Evolutionary conservation across 1,284 basidiomycete species (phyloP).

Genomic region (Heterobasidion parviporum): DNA sequence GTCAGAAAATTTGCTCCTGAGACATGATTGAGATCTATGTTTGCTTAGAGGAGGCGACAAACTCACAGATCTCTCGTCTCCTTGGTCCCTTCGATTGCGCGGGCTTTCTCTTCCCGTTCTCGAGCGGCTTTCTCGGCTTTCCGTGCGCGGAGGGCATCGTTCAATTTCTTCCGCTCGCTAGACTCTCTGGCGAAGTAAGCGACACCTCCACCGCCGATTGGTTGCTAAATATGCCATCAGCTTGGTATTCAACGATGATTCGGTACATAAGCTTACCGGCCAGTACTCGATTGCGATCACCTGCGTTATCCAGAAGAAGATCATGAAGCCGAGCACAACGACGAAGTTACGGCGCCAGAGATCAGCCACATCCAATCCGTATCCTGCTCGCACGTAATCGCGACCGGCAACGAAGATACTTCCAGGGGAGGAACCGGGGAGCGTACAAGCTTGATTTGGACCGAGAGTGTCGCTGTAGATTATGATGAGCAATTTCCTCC

Average conservation of each 20-base stretch:
- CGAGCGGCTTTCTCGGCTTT: constrained; percentile 31
- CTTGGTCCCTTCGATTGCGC: constrained; percentile 11
- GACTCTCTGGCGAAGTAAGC: constrained; percentile 67
- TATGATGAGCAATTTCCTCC: constrained; percentile 13
- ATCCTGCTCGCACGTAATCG: constrained; percentile 52
- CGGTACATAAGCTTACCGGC: constrained; percentile 35
- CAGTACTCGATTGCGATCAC: constrained; percentile 53
- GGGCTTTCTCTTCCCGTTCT: constrained; percentile 13
- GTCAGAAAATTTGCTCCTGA: constrained; percentile 16
- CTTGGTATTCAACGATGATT: neutral
- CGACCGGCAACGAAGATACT: constrained; percentile 40
- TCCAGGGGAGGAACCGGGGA: constrained; percentile 49
- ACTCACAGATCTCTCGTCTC: constrained; percentile 6
- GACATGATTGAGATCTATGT: neutral
- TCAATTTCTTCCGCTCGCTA: constrained; percentile 58
- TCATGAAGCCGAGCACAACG: constrained; percentile 52
- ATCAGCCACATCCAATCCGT: constrained; percentile 39
- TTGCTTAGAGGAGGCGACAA: neutral
- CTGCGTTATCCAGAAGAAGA: constrained; percentile 62
- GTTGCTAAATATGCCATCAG: constrained; percentile 31
- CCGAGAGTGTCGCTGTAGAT: constrained; percentile 34
- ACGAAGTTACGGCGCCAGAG: constrained; percentile 56
- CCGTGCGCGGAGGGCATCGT: constrained; percentile 49
- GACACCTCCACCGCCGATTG: constrained; percentile 36
- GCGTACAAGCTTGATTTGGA: constrained; percentile 61